A percentile compares a stretch with the other conserved stretches of the same genome.
phyloP scores from a whole-genome alignment of 805 yeast genomes.

The Torulaspora gathmanii region DNA sequence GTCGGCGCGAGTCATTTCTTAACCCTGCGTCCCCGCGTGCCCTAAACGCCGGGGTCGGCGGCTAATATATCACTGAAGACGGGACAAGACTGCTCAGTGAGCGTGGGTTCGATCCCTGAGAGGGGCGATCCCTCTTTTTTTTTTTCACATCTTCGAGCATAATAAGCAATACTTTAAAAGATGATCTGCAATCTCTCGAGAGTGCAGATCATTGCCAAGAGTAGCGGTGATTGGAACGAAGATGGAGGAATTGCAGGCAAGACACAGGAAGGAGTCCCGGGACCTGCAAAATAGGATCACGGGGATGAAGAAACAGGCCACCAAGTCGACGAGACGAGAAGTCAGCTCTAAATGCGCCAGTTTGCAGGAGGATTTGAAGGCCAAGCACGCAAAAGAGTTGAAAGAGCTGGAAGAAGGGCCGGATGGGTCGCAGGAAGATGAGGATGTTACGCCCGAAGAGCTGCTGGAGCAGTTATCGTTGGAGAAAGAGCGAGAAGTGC shows the following conservation, averaged over 20 bases:
- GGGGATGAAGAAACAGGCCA: slow-evolving; percentile 76
- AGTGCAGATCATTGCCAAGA: neutral
- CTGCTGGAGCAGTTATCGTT: slow-evolving; percentile 55
- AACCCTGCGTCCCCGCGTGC: neutral
- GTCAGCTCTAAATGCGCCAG: slow-evolving; percentile 55
- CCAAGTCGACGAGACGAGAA: slow-evolving; percentile 70
- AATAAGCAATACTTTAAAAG: too few species aligned
- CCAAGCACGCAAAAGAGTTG: slow-evolving; percentile 53
- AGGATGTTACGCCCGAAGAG: slow-evolving; percentile 61
- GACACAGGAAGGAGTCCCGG: slow-evolving; percentile 65
- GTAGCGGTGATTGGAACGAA: neutral
- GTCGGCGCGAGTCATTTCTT: neutral
- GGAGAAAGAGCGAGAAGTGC: slow-evolving; percentile 18
- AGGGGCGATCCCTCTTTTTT: neutral
- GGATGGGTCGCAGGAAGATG: slow-evolving; percentile 35
- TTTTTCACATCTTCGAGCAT: too few species aligned
- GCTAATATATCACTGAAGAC: neutral
- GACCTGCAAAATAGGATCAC: slow-evolving; percentile 66
- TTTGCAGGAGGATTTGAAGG: slow-evolving; percentile 52
- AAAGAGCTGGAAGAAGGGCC: slow-evolving; percentile 15
- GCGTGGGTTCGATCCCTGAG: slow-evolving; percentile 3
- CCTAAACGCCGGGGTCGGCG: neutral
- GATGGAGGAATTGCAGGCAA: slow-evolving; percentile 30
- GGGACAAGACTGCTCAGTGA: neutral
- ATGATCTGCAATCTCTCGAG: neutral